Base-by-base conservation (phyloP, 2,329 filamentous ascomycete species). In the Alternaria arbusti region DNA sequence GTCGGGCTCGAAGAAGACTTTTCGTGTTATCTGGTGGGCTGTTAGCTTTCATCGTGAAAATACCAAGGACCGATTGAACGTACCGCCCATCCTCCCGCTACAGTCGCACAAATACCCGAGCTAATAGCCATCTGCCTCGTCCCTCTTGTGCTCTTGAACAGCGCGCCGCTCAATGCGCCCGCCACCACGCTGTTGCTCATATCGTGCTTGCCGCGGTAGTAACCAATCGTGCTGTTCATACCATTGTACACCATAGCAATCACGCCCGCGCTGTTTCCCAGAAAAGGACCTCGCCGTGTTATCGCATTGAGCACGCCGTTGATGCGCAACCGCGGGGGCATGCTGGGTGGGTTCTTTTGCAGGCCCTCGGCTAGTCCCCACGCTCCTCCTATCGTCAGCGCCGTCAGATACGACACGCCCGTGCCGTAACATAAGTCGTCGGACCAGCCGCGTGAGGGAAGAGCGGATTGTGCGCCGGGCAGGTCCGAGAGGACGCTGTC, bases 351-450 rank as follows among this genome's bases (percentile, higher is more conserved):
- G 64, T 87, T 85, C 81, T 91, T 90, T 76, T 90, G 89, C 73
- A 98, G 83, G 11, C 96, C 96, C 82, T 99, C 96, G 69, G 92
- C 90, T 71, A 99, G 81, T 66, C 96, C 96, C 95, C 95, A 98
- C 61, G 89, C 90, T 70, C 96, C 96, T 80, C 96, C 96, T 70
- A 96, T 79, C 44, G 91, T 87, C 74, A 99, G 85, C 7, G 92
- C 96, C n/a, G 92, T 85, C 64, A 99, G 86, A 79, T 99, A 99
- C 78, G 94, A 97, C 66, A 95, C 90, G 74, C 96, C 96, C 22
- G 96, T 96, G 77, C 96, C 96, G 81, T 99, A 99, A 84, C 96
- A 98, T 64, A 99, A 88, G 81, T 99, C 96, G 79, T 99, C 96
- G 65, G 94, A 97, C 89, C 97, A 99, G 79, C 96, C 96, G 80